Percentiles rank a stretch among this genome's conserved stretches.
Evolutionary conservation across 495 filamentous ascomycete species (phyloP).

Genomic region (Neurospora discreta): DNA sequence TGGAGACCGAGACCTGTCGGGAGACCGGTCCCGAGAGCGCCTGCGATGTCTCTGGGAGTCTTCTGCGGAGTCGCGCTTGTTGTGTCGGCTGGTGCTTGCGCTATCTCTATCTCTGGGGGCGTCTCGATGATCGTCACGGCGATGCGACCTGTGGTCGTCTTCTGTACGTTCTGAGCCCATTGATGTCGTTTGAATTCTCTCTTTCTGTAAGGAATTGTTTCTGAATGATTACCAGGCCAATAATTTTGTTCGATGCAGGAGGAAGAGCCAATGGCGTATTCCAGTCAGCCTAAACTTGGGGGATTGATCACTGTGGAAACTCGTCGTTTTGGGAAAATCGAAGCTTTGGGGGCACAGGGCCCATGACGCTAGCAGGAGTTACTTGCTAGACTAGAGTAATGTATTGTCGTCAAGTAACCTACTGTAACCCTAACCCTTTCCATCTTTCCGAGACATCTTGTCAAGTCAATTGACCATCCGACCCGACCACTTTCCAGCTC

Average conservation of each 20-base stretch:
- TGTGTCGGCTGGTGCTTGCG: constrained; percentile 3
- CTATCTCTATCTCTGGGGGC: neutral
- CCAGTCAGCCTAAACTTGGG: neutral
- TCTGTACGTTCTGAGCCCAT: constrained; percentile 13
- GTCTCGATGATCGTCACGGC: constrained; percentile 7
- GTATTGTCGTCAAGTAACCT: no score
- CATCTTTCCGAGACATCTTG: no score
- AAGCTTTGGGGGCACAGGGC: no score
- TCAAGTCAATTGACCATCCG: no score
- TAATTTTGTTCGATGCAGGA: no score
- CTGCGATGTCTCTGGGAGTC: constrained; percentile 12
- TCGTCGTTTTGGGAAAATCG: no score
- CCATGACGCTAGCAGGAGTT: no score
- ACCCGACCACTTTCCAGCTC: neutral
- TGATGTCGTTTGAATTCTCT: neutral
- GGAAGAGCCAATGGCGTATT: neutral
- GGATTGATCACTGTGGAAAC: no score
- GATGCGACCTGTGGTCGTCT: constrained; percentile 8
- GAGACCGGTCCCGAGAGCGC: constrained; percentile 13
- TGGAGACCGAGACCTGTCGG: constrained; percentile 13
- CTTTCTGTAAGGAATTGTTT: neutral
- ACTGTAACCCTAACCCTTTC: no score
- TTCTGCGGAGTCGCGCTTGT: constrained; percentile 2
- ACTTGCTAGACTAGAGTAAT: no score
- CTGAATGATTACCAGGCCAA: neutral